Evolutionary conservation across 2,329 filamentous ascomycete genomes (phyloP).

Genomic region (Fusarium sacchari): DNA sequence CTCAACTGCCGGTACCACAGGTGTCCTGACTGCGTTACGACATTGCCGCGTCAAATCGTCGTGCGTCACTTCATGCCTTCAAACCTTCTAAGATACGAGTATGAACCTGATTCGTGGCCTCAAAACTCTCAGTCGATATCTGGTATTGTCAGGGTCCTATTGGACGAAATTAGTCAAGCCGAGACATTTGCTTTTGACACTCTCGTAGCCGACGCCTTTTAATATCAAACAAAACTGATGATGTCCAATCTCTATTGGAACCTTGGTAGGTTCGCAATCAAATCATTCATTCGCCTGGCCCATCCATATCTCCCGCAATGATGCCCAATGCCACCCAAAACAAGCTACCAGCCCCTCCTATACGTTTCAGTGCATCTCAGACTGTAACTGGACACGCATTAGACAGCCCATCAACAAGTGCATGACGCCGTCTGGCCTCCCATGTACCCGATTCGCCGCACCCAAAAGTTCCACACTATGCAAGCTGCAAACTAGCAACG

Average conservation of each 20-base stretch:
- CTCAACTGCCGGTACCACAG: not conserved
- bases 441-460: constrained; percentile 6
- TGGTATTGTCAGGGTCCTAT: not conserved
- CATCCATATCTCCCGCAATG: not conserved
- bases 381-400: not conserved
- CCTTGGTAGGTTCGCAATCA: not conserved
- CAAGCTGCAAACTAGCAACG: not conserved
- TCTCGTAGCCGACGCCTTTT: not conserved
- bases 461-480: not conserved
- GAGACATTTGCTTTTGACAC: not conserved
- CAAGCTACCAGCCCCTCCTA: not conserved
- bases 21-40: not conserved
- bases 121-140: not conserved
- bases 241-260: not conserved
- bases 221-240: not conserved
- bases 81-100: not conserved
- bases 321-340: not conserved
- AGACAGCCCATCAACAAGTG: not conserved
- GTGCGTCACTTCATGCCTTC: not conserved
- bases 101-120: not conserved
- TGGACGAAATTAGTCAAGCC: not conserved
- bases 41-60: not conserved
- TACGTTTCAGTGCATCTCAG: not conserved
- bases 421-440: not conserved
- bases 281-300: not conserved